Base-by-base conservation (phyloP, 2,329 filamentous ascomycete species). In the Verticillium nonalfalfae region DNA sequence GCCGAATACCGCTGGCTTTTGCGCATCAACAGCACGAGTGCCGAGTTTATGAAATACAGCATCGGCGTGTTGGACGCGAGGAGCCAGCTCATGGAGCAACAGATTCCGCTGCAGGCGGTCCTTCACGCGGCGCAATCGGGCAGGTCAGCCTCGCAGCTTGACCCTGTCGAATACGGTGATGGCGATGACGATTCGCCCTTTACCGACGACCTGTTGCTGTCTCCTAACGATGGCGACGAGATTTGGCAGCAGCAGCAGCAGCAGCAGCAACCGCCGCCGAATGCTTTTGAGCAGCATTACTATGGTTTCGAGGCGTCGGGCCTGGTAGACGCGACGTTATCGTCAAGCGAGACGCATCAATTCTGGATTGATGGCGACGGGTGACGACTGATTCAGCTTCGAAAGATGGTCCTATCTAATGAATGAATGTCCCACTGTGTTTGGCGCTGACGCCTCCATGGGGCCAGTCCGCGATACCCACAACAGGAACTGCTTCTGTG, bases 1-100 rank as follows among this genome's bases (percentile, higher is more conserved):
- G 63, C 64, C 14, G 61, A 63, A 31, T 66, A 64, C 33, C 62
- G 64, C 58, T 66, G 64, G 64, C 57, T 66, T 15, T 61, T 66
- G 34, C 60, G 62, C 14, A 56, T 64, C 36, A 60, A 59, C 33
- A 45, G 60, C 11, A 62, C 61, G 18, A 58, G 62, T 10, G 62
- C 60, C 21, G 58, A 62, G 21, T 64, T 64, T 57, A 64, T 64
- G 60, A 60, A 59, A 31, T 62, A 64, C 56, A 61, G 60, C 7
- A 56, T 64, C 7, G 62, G 58, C 6, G 38, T 64, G n/a, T 45
- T 64, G 50, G 62, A 61, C 45, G 60, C 62, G 2, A 39, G 56
- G 15, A 61, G 58, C 45, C 62, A 62, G 21, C 36, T 62, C 35
- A 33, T 64, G 4, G 62, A 64, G 18, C 56, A 64, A 26, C 60